Base-by-base conservation (phyloP, 2,329 filamentous ascomycete genomes). In the Aspergillus sp. region DNA sequence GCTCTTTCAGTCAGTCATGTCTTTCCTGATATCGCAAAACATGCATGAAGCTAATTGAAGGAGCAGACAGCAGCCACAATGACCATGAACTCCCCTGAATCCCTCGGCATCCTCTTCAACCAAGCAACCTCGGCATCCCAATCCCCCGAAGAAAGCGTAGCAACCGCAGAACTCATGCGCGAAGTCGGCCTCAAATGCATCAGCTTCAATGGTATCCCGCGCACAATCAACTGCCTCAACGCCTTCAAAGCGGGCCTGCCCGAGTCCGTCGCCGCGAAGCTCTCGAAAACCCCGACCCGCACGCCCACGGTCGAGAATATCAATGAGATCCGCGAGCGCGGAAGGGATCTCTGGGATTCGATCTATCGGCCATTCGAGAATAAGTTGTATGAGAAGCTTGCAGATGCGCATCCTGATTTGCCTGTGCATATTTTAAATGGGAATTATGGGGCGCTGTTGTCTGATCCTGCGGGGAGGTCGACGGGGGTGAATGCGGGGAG, bases 1-100 rank as follows among this genome's bases (percentile, higher is more conserved):
- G 78, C 81, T 13, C 68, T 87, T 33, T 83, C 84, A 32, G 83
- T 84, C 63, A 10, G 73, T 49, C 10, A n/a, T 22, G 9, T 7
- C 7, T 23, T 9, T 32, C n/a, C 19, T 57, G 4, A 7, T 33
- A n/a, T 2, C 22, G 15, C 20, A 30, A 7, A 4, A 3, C 1
- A 3, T 7, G 4, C 9, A 0, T 2, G 3, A 17, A 25, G 1
- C 12, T 17, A 30, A 41, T 43, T 13, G 13, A 22, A 22, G 12
- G 7, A 5, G 15, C 10, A 88, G 83, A 85, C 88, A 1, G 88
- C 88, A 27, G 84, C 88, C 15, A 89, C 87, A 1, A 87, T 91
- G 72, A 93, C 88, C 1, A 82, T 93, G 74, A 93, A 94, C 73
- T 90, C 87, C 1, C 88, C 88, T 20, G 84, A 86, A 49, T 85